Evolutionary conservation across 768 basidiomycete genomes (phyloP).

Genomic region (Auriscalpium microsporum): DNA sequence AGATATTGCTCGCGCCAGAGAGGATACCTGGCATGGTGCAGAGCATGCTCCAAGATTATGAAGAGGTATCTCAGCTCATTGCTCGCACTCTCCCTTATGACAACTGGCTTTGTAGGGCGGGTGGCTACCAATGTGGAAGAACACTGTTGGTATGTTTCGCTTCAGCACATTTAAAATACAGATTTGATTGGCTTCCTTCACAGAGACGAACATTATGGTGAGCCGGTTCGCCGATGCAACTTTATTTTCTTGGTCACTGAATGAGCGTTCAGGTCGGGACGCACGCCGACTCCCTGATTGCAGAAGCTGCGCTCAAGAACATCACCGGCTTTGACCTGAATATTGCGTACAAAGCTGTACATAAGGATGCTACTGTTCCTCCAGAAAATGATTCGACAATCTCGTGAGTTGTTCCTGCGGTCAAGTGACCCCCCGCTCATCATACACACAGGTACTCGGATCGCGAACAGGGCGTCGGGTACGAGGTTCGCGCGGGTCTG

Average conservation of each 20-base stretch:
- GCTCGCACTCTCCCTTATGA: not conserved
- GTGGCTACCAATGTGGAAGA: constrained; percentile 91
- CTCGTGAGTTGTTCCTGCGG: constrained; percentile 29
- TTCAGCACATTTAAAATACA: not conserved
- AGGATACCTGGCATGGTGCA: constrained; percentile 66
- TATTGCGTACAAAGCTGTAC: constrained; percentile 64
- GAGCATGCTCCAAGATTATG: constrained; percentile 75
- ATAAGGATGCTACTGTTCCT: constrained; percentile 62
- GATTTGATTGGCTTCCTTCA: not conserved
- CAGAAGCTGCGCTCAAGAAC: constrained; percentile 64
- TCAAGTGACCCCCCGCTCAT: not conserved
- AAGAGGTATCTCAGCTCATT: constrained; percentile 34
- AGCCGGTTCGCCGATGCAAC: not conserved
- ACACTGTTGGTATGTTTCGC: constrained; percentile 45
- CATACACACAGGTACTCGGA: constrained; percentile 48
- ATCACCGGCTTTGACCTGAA: constrained; percentile 53
- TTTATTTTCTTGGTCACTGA: not conserved
- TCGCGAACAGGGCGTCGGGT: constrained; percentile 70
- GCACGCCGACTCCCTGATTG: constrained; percentile 71
- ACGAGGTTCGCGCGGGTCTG: constrained; percentile 75
- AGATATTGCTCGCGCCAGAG: constrained; percentile 70
- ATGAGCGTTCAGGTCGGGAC: constrained; percentile 47
- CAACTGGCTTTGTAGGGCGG: constrained; percentile 38
- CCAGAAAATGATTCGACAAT: constrained; percentile 47
- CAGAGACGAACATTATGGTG: constrained; percentile 81